Evolutionary conservation across 352 stramenopile species (phyloP), one percentile per base, ranked within the genome.

Genomic region (Globisporangium apiculatum): DNA sequence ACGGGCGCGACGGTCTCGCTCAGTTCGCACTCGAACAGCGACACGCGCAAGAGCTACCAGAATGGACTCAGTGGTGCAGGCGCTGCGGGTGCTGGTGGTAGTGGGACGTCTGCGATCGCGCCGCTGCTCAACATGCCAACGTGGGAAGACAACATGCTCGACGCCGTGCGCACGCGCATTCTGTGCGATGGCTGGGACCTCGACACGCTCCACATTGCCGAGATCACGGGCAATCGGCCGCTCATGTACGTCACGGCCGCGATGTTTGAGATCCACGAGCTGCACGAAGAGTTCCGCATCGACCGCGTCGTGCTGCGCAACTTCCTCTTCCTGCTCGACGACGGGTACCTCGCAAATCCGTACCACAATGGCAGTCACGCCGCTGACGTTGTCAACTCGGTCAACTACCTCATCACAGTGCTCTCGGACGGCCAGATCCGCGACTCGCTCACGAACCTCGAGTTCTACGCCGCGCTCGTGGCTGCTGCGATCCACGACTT

Each of bases 401-500:
- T 93, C 24, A 87, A 93, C 51, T 91, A 86, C 52, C 61, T 93
- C 14, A 89, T 91, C 49, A 87, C 83, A 24, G 64, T 62, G 0
- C 66, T 92, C 3, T 76, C 80, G 10, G 77, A 89, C 53, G 79
- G 83, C 1, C 79, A 86, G 49, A 89, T 92, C 43, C 74, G 77
- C 41, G 80, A 89, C 58, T 75, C 79, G 8, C 68, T 92, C 35
- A 90, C 79, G 17, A 89, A 89, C 57, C 67, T 89, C n/a, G 83
- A 92, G 59, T 86, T 92, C 49, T 92, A 89, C 60, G 83, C 82
- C 24, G 77, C 82, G 31, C 67, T 94, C 5, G 72, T 94, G 31
- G 83, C 80, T 17, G 84, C 83, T 15, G 83, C 86, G 4, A 91
- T 94, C 58, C 86, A 95, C 55, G 86, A 95, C 57, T 92, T 94